Evolutionary conservation across 1,284 basidiomycete species (phyloP).

Genomic region (Ganoderma boninense): DNA sequence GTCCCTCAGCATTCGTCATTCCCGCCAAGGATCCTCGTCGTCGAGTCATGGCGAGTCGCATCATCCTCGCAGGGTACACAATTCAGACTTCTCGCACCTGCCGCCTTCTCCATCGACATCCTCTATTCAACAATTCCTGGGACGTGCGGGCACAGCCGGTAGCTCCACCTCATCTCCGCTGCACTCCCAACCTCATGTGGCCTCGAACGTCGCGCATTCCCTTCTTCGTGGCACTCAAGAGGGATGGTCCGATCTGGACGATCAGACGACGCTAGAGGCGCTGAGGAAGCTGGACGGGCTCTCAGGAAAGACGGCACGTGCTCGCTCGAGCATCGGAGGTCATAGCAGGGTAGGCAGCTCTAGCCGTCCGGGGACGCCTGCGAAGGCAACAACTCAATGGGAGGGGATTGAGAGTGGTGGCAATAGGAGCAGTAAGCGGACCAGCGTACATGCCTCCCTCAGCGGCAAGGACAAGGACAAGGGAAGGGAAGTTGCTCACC

Average conservation of each 20-base stretch:
- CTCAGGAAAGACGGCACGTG: slow-evolving; percentile 73
- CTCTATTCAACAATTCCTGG: slow-evolving; percentile 85
- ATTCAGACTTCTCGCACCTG: slow-evolving; percentile 87
- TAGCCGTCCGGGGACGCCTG: slow-evolving; percentile 81
- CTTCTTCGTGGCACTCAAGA: slow-evolving; percentile 83
- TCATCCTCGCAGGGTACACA: slow-evolving; percentile 62
- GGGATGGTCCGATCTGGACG: slow-evolving; percentile 85
- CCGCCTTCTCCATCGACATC: slow-evolving; percentile 88
- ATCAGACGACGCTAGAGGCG: slow-evolving; percentile 90
- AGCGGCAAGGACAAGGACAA: slow-evolving; percentile 42
- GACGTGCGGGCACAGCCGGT: slow-evolving; percentile 57
- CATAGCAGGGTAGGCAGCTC: slow-evolving; percentile 67
- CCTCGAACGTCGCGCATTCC: slow-evolving; percentile 78
- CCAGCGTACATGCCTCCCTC: slow-evolving; percentile 51
- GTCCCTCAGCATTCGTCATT: slow-evolving; percentile 60
- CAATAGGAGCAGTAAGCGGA: slow-evolving; percentile 55
- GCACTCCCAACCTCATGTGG: slow-evolving; percentile 50
- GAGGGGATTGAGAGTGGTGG: slow-evolving; percentile 64
- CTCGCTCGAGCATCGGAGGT: slow-evolving; percentile 67
- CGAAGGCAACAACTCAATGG: slow-evolving; percentile 67
- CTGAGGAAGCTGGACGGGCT: slow-evolving; percentile 94
- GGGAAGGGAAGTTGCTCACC: slow-evolving; percentile 40
- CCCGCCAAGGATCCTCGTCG: slow-evolving; percentile 74
- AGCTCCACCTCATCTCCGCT: slow-evolving; percentile 56
- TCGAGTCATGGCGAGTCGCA: slow-evolving; percentile 61